Evolutionary conservation across 1,284 basidiomycete species (phyloP), one percentile per base, ranked within the genome.

Genomic region (Ceratobasidium papillatum): DNA sequence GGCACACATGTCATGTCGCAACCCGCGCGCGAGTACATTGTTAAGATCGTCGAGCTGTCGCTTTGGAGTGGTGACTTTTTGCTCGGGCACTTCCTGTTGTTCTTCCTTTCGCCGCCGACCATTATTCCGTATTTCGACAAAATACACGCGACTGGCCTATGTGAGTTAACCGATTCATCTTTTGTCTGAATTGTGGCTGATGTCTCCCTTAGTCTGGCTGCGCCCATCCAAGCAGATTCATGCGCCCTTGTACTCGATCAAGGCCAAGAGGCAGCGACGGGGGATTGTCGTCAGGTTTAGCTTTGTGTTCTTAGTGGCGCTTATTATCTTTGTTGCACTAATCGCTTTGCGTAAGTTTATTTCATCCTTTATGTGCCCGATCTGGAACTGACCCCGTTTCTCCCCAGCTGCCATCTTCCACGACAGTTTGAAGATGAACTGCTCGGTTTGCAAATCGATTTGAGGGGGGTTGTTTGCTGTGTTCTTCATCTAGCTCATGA

Each of bases 31-130:
- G 94, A 96, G 87, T 96, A 90, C 79, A 89, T 98, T 76, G 95
- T 98, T 85, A 98, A 98, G 87, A 94, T 97, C 76, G 94, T 98
- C 78, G 96, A 98, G 84, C 94, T 97, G 91, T 94, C 94, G 27
- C 83, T 97, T 22, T 98, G 95, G 92, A 92, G 91, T 65, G 95
- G 94, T n/a, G 96, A 97, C 83, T 90, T 90, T 79, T 82, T 90
- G 75, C 83, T 88, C 63, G 88, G 87, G 27, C 89, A 90, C 81
- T 81, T 93, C 78, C 83, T 93, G 64, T 84, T 93, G 72, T 90
- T 93, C 84, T 86, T 94, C 84, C 83, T 96, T 79, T 90, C 91
- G 25, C 88, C 90, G 19, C 94, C 95, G 0, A 87, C 93, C 77
- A 83, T 97, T 78, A 91, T 98, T 77, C 96, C 96, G 0, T 96